phyloP scores from a whole-genome alignment of 495 filamentous ascomycete species.

The Cercophora scortea region DNA sequence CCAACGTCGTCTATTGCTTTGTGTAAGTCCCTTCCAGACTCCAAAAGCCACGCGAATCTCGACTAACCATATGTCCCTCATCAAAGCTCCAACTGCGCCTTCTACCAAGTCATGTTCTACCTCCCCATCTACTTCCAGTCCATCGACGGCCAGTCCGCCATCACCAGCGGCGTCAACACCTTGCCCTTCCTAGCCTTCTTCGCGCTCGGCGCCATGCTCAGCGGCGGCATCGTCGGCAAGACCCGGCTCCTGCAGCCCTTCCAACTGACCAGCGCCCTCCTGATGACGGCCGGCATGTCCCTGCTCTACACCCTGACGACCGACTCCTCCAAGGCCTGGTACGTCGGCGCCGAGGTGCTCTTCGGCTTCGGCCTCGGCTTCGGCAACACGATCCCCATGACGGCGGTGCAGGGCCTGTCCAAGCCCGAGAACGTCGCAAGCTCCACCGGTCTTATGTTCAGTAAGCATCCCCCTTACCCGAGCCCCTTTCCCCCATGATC shows the following conservation, averaged over 20 bases:
- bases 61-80: neutral
- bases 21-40: too few relatives aligned
- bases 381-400: constrained; percentile 44
- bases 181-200: constrained; percentile 37
- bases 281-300: constrained; percentile 11
- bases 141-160: constrained; percentile 33
- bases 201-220: constrained; percentile 21
- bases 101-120: constrained; percentile 42
- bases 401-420: constrained; percentile 44
- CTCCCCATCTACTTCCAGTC: constrained; percentile 54
- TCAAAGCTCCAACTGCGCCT: neutral
- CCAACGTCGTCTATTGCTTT: constrained; percentile 24
- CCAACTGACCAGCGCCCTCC: constrained; percentile 18
- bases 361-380: constrained; percentile 50
- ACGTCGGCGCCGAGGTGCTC: constrained; percentile 57
- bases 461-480: neutral
- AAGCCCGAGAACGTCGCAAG: constrained; percentile 40
- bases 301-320: constrained; percentile 42
- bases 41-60: too few relatives aligned
- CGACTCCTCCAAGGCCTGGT: constrained; percentile 24
- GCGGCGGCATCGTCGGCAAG: constrained; percentile 21
- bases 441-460: constrained; percentile 49
- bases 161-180: constrained; percentile 35
- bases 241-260: constrained; percentile 29
- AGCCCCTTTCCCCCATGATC: neutral